Percentiles rank a stretch among this genome's conserved stretches.
Conservation (phyloP, 1,139 yeast species). For the Blastobotrys arbuscula region DNA sequence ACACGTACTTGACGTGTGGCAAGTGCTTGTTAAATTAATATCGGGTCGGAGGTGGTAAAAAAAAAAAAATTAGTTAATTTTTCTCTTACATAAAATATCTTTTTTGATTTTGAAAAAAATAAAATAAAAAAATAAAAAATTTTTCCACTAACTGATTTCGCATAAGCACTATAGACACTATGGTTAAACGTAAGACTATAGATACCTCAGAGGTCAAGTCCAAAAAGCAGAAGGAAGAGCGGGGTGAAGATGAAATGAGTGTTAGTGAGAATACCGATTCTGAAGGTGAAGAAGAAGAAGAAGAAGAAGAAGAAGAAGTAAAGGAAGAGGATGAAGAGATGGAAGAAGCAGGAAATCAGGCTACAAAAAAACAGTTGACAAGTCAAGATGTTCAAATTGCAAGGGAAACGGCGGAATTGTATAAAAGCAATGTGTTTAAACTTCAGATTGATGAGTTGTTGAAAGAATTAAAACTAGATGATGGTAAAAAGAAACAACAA, state of each 20-base stretch:
- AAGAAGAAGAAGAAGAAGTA: slow-evolving; percentile 10
- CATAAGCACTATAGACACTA: background rate
- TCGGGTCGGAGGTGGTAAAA: too few relatives aligned
- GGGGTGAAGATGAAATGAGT: slow-evolving; percentile 10
- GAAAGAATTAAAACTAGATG: slow-evolving; percentile 71
- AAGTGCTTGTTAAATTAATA: too few relatives aligned
- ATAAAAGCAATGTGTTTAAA: slow-evolving; percentile 91
- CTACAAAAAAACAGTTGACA: slow-evolving; percentile 35
- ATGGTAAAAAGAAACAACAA: slow-evolving; percentile 57
- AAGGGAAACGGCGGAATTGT: slow-evolving; percentile 86
- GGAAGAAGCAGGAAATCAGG: slow-evolving; percentile 13
- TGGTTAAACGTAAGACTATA: slow-evolving; percentile 18
- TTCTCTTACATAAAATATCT: too few relatives aligned
- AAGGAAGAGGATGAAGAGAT: slow-evolving; percentile 16
- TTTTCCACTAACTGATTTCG: background rate
- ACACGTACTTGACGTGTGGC: too few relatives aligned
- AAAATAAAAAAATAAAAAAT: too few relatives aligned
- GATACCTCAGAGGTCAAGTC: slow-evolving; percentile 9
- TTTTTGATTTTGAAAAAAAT: too few relatives aligned
- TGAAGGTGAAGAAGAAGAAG: slow-evolving; percentile 10
- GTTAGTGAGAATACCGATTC: slow-evolving; percentile 12
- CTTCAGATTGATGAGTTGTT: slow-evolving; percentile 87
- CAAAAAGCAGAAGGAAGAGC: slow-evolving; percentile 11
- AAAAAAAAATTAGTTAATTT: too few relatives aligned
- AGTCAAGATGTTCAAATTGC: slow-evolving; percentile 90